A percentile compares a stretch with the other conserved stretches of the same genome.
These are phyloP conservation scores for Venturia aucupariae DNA, from an alignment of 2,329 filamentous ascomycete species.

Conservation along the genomic window DNA sequence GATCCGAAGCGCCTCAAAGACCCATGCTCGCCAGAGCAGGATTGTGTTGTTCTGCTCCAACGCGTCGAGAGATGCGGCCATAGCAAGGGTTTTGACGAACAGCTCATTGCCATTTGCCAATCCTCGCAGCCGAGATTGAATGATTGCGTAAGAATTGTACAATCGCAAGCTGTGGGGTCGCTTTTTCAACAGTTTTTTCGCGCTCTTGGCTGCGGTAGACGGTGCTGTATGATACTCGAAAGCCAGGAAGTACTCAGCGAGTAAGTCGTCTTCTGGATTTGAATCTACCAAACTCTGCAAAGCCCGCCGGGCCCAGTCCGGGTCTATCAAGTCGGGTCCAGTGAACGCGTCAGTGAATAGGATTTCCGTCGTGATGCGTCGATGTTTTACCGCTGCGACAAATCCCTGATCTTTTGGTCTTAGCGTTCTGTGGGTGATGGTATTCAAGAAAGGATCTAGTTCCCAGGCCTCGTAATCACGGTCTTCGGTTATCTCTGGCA, in stretches of 20 bases:
- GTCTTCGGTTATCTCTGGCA: constrained; percentile 22
- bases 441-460: constrained; percentile 34
- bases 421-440: not conserved
- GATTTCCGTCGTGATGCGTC: constrained; percentile 13
- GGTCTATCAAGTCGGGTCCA: not conserved
- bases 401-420: not conserved
- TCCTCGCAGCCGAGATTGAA: constrained; percentile 55
- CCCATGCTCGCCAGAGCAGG: constrained; percentile 52
- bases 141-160: constrained; percentile 71
- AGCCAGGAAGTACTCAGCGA: constrained; percentile 64
- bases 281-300: constrained; percentile 49
- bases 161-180: constrained; percentile 55
- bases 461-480: constrained; percentile 29
- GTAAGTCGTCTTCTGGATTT: constrained; percentile 34
- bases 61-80: constrained; percentile 37
- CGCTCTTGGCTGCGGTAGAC: constrained; percentile 53
- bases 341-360: constrained; percentile 14
- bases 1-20: constrained; percentile 56
- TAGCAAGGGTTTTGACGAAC: constrained; percentile 56
- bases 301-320: constrained; percentile 40
- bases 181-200: constrained; percentile 64
- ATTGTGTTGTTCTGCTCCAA: constrained; percentile 29
- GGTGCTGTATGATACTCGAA: constrained; percentile 37
- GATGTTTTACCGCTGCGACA: not conserved
- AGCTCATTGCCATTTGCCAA: constrained; percentile 52